Percentiles rank a stretch among this genome's conserved stretches.
Conservation (phyloP, 305 asterid genomes). For the Fraxinus nigra region DNA sequence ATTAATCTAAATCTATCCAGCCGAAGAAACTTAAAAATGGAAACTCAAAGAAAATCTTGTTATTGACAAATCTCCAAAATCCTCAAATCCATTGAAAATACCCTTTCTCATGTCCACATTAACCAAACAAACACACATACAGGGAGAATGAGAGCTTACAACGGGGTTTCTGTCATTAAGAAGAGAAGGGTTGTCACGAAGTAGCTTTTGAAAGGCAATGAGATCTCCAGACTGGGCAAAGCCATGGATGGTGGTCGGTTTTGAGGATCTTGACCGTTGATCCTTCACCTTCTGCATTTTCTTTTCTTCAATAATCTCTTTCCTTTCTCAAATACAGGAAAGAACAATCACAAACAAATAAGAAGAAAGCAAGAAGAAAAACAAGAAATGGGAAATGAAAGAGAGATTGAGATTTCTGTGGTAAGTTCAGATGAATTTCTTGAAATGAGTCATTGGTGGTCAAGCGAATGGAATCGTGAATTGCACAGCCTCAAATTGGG, state of each 20-base stretch:
- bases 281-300: slow-evolving; percentile 55
- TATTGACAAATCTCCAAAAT: not conserved
- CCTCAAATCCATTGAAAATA: slow-evolving; percentile 7
- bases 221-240: slow-evolving; percentile 87
- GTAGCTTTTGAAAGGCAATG: slow-evolving; percentile 64
- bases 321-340: not conserved
- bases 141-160: slow-evolving; percentile 35
- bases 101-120: not conserved
- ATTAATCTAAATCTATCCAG: not conserved
- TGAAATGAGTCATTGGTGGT: slow-evolving; percentile 14
- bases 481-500: not conserved
- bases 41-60: not conserved
- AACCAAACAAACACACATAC: not conserved
- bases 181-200: slow-evolving; percentile 68
- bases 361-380: not conserved
- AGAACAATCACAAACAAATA: not conserved
- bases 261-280: slow-evolving; percentile 65
- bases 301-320: not conserved
- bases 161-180: slow-evolving; percentile 86
- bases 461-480: not conserved
- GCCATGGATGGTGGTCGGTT: slow-evolving; percentile 78
- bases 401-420: slow-evolving; percentile 1
- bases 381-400: not conserved
- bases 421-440: not conserved
- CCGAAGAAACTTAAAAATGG: not conserved